A percentile compares a stretch with the other conserved stretches of the same genome.
Evolutionary conservation across 129 eudicot genomes (phyloP).

Genomic region (Flaveria bidentis): DNA sequence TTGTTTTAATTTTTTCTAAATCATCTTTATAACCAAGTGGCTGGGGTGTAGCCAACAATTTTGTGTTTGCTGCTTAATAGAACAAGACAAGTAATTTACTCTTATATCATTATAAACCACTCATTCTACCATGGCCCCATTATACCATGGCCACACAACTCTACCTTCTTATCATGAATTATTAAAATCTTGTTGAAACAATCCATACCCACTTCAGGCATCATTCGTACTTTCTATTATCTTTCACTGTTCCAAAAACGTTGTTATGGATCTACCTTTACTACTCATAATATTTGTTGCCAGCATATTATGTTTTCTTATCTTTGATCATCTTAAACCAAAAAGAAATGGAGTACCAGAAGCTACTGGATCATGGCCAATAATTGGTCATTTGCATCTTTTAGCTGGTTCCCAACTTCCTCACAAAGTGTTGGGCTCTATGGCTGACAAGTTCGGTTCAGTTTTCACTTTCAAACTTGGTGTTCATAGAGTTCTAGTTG

Average conservation of each 20-base stretch:
- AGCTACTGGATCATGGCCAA: constrained; percentile 38
- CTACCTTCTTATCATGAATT: too few relatives aligned
- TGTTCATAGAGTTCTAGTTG: constrained; percentile 13
- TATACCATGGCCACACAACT: too few relatives aligned
- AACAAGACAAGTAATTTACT: too few relatives aligned
- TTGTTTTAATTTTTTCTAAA: too few relatives aligned
- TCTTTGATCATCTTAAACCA: background rate
- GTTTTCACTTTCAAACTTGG: constrained; percentile 35
- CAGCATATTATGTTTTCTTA: background rate
- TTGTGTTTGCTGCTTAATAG: too few relatives aligned
- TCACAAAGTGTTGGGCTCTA: constrained; percentile 27
- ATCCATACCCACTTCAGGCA: background rate
- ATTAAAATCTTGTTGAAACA: too few relatives aligned
- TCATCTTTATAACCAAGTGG: too few relatives aligned
- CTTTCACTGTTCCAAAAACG: background rate
- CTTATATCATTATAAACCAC: too few relatives aligned
- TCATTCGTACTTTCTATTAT: background rate
- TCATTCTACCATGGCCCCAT: too few relatives aligned
- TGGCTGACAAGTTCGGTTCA: constrained; percentile 39
- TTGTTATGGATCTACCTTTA: constrained; percentile 8
- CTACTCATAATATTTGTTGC: background rate
- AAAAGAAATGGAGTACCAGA: constrained; percentile 18
- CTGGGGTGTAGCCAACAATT: too few relatives aligned
- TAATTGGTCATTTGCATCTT: constrained; percentile 33
- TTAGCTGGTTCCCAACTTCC: constrained; percentile 24